These are phyloP conservation scores for Stenogyne calaminthoides DNA, from an alignment of 305 asterid genomes.

Conservation along the genomic window DNA sequence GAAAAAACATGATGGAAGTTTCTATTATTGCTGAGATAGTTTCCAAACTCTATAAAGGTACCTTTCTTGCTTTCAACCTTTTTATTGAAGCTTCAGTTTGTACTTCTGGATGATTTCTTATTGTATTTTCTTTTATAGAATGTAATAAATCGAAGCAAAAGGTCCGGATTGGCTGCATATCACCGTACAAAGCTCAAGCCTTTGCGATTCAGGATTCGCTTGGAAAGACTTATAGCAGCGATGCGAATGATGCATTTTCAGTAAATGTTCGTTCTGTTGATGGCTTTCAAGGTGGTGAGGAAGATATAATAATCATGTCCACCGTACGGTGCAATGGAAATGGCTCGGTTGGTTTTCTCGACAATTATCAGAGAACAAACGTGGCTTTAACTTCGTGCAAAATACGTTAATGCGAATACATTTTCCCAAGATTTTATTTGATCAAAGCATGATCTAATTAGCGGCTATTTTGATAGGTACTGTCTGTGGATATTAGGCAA, in stretches of 20 bases:
- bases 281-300: conserved; percentile 93
- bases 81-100: neutral
- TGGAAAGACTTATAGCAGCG: conserved; percentile 52
- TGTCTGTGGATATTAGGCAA: conserved; percentile 71
- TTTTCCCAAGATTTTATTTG: neutral
- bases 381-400: conserved; percentile 75
- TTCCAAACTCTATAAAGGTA: conserved; percentile 57
- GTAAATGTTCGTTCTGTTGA: conserved; percentile 68
- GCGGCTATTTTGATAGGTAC: conserved; percentile 32
- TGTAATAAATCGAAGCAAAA: conserved; percentile 38
- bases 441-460: neutral
- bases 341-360: conserved; percentile 71
- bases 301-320: conserved; percentile 70
- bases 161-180: conserved; percentile 69
- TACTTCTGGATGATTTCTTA: neutral
- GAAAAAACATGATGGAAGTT: conserved; percentile 59
- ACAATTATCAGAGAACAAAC: conserved; percentile 56
- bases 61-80: neutral
- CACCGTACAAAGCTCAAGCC: conserved; percentile 83
- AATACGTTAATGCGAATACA: neutral
- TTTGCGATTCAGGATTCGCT: conserved; percentile 56
- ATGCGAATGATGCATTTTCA: conserved; percentile 49
- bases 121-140: conserved; percentile 35
- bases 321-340: conserved; percentile 65
- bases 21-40: conserved; percentile 54